A percentile compares a stretch with the other conserved stretches of the same genome.
Evolutionary conservation across 257 asterid genomes (phyloP).

Genomic region (Verbascum thapsus): DNA sequence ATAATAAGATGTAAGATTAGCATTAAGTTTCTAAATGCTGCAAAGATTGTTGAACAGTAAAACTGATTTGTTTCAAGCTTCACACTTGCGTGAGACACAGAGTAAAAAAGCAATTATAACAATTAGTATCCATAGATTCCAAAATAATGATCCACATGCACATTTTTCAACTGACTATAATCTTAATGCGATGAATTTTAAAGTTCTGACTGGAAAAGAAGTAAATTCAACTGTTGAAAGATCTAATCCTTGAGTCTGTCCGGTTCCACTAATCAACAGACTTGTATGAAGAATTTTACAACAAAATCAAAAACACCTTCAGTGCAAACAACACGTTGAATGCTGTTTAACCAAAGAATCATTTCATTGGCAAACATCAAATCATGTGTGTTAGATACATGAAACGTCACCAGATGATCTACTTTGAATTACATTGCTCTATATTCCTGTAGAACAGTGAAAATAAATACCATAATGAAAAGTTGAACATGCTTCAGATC

Average conservation of each 20-base stretch:
- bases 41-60: background rate
- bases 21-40: background rate
- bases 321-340: too few species aligned
- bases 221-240: too few species aligned
- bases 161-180: background rate
- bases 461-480: too few species aligned
- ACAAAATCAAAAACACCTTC: too few species aligned
- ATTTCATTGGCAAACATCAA: too few species aligned
- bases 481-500: background rate
- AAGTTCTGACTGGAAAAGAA: too few species aligned
- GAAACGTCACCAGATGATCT: too few species aligned
- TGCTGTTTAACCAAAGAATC: too few species aligned
- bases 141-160: background rate
- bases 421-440: too few species aligned
- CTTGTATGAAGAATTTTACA: background rate
- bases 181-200: background rate
- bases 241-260: slow-evolving; percentile 10
- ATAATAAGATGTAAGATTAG: background rate
- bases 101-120: background rate
- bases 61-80: slow-evolving; percentile 5
- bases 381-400: too few species aligned
- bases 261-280: background rate
- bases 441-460: too few species aligned
- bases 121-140: background rate
- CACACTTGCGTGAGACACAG: background rate